Evolutionary conservation across 768 basidiomycete species (phyloP), one percentile per base, ranked within the genome.

Genomic region (Boletus eberwhitei): DNA sequence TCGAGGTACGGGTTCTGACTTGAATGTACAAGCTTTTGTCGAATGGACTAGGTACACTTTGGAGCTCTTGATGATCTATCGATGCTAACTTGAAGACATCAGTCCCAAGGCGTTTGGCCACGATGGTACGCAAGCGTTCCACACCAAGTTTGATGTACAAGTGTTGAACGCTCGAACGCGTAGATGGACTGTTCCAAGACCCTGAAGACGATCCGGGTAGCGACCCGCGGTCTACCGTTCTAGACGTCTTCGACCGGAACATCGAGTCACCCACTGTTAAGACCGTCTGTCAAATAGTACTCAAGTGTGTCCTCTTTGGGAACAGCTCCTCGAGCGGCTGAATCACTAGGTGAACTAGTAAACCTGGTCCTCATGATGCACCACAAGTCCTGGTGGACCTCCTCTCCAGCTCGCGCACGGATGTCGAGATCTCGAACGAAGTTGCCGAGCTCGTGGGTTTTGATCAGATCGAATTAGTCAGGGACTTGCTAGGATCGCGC

Each of bases 391-490:
- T 79, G 22, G 63, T 64, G 7, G 51, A 62, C 9, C 68, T 80
- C 35, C 71, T 90, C 16, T 76, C 78, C 2, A 83, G 82, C 7
- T 59, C 72, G 22, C 75, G 74, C 37, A 72, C 75, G 6, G 78
- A 87, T 59, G 90, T 93, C 31, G 83, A 81, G 21, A 87, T 97
- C 31, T 88, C 91, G 26, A 81, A 74, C 26, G 87, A 91, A 60
- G 68, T 98, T 11, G 82, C 80, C 8, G 94, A 97, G 55, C 73
- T 90, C 11, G 68, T 95, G 44, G 96, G 94, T 3, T 91, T 86
- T 66, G 90, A 96, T 47, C 81, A 87, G 17, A 83, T 98, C 45
- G 90, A 91, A 26, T 73, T 93, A 34, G 83, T 88, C 8, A 81
- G 80, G 72, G 81, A 88, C 39, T 78, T 97, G 26, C 69, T 97